Evolutionary conservation across 2,329 filamentous ascomycete genomes (phyloP).

Genomic region (Orbilia blumenaviensis): DNA sequence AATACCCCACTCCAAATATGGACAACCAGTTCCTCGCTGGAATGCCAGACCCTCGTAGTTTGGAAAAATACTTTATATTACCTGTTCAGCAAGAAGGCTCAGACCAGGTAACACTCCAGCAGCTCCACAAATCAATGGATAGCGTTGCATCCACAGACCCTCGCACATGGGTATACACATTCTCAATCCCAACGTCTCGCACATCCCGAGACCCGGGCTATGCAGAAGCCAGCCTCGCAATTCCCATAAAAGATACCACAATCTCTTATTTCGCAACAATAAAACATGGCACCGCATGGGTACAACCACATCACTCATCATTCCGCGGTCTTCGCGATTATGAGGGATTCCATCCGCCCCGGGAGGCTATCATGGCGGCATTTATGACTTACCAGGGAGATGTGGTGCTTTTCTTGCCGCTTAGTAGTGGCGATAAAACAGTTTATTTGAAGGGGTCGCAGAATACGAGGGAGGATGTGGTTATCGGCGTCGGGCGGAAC

Average conservation of each 20-base stretch:
- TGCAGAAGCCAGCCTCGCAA: constrained; percentile 7
- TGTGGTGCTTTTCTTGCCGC: constrained; percentile 34
- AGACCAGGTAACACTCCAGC: neutral
- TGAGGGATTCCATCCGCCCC: constrained; percentile 37
- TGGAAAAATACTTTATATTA: constrained; percentile 11
- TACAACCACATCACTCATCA: constrained; percentile 35
- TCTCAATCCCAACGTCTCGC: constrained; percentile 14
- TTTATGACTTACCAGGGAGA: constrained; percentile 31
- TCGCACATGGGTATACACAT: constrained; percentile 38
- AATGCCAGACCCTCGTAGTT: neutral
- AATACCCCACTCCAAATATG: neutral
- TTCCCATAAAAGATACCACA: constrained; percentile 1
- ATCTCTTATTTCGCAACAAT: constrained; percentile 41
- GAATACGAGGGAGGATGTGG: neutral
- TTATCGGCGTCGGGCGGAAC: constrained; percentile 42
- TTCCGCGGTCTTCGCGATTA: constrained; percentile 12
- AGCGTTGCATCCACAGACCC: neutral
- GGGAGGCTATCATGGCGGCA: constrained; percentile 24
- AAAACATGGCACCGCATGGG: constrained; percentile 46
- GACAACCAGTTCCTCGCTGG: neutral
- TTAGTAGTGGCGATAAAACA: constrained; percentile 24
- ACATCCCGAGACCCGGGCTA: constrained; percentile 6
- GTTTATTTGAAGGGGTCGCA: constrained; percentile 42
- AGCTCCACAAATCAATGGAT: neutral
- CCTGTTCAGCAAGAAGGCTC: neutral